These are phyloP conservation scores for Saccharomyces mikatae DNA, from an alignment of 805 yeast genomes.

Conservation along the genomic window DNA sequence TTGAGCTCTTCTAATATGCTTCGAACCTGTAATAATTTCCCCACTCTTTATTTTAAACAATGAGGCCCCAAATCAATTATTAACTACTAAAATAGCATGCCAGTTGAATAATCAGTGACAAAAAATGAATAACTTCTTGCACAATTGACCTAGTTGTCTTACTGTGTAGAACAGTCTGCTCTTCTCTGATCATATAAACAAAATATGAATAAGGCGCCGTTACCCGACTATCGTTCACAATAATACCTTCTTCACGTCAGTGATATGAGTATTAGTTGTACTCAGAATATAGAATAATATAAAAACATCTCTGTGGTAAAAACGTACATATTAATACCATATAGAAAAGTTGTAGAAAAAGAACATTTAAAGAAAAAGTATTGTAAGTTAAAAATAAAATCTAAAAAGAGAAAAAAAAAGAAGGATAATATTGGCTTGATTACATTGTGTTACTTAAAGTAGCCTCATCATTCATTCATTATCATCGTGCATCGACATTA, in stretches of 20 bases:
- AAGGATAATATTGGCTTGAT: neutral
- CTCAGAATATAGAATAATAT: neutral
- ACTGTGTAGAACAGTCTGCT: neutral
- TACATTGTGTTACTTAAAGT: neutral
- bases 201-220: neutral
- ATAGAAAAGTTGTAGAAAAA: neutral
- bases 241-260: neutral
- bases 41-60: neutral
- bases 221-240: neutral
- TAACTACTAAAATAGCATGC: neutral
- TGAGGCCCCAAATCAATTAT: neutral
- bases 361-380: neutral
- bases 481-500: neutral
- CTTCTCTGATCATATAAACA: neutral
- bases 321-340: neutral
- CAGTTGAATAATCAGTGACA: neutral
- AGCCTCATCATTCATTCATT: neutral
- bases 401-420: neutral
- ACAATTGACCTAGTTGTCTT: neutral
- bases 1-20: neutral
- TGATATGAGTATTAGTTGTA: no score
- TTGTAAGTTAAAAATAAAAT: neutral
- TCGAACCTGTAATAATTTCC: neutral
- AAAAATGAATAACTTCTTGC: neutral
- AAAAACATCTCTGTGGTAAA: neutral